These are phyloP conservation scores for Mycena vulgaris DNA, from an alignment of 768 basidiomycete genomes.

Conservation along the genomic window DNA sequence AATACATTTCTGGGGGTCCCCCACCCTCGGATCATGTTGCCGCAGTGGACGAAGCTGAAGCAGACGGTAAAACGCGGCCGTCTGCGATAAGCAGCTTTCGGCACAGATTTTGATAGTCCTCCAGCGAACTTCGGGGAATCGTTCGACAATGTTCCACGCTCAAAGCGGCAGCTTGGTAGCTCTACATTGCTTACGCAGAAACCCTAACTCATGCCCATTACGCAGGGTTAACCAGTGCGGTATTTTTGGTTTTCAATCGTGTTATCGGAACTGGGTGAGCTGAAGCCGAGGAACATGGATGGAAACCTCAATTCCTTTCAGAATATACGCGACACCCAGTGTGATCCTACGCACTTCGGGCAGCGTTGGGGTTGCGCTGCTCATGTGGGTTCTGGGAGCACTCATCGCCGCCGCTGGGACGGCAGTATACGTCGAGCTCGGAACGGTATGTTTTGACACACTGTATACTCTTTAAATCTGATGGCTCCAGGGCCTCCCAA, in stretches of 20 bases:
- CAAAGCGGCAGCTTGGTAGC: constrained; percentile 67
- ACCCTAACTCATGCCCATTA: constrained; percentile 5
- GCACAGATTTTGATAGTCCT: not conserved
- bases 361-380: constrained; percentile 76
- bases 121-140: constrained; percentile 49
- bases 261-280: constrained; percentile 81
- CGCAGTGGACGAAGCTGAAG: constrained; percentile 1
- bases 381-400: constrained; percentile 82
- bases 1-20: not conserved
- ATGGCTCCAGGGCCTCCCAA: constrained; percentile 69
- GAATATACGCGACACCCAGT: constrained; percentile 81
- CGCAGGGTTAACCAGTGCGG: constrained; percentile 66
- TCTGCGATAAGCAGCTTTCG: constrained; percentile 1
- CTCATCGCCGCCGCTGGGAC: constrained; percentile 77
- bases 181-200: not conserved
- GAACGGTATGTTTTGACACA: constrained; percentile 64
- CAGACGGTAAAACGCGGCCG: constrained; percentile 13
- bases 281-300: not conserved
- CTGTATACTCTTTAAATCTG: not conserved
- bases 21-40: not conserved
- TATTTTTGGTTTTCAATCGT: constrained; percentile 81
- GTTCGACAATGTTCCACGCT: constrained; percentile 63
- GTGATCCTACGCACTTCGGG: constrained; percentile 77
- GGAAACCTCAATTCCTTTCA: constrained; percentile 40
- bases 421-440: constrained; percentile 81